Evolutionary conservation across 1,139 yeast genomes (phyloP), one percentile per base, ranked within the genome.

Genomic region (Yamadazyma friedrichii): DNA sequence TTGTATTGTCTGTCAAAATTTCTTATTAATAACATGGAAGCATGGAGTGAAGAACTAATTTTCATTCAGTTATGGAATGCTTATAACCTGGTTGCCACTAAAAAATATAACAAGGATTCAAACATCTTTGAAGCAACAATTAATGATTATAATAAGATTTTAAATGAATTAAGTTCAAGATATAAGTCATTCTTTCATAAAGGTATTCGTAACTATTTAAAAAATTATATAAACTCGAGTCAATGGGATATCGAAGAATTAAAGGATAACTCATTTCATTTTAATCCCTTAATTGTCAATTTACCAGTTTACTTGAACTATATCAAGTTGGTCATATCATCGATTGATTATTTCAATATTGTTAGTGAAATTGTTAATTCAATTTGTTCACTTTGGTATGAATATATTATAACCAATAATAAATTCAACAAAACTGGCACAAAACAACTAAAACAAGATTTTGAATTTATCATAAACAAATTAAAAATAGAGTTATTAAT

Each of bases 11-110:
- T 88, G 48, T 64, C 78, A 6, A 71, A 72, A 43, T 83, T 67
- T 46, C 67, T 80, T 4, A 64, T 70, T 12, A 74, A 74, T 31
- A 65, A 76, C 9, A 64, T 87, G 59, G 76, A 72, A 31, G 66
- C 65, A 39, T 84, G 93, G 91, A 78, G 82, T 31, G 78, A 81
- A 41, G 83, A 82, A 36, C 59, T 82, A 35, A 70, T 82, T 9
- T 86, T 83, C 54, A 64, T 84, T 13, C 86, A 82, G 52, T 62
- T 86, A 33, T 82, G 86, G 78, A 58, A 64, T 29, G 61, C 68
- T 3, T 74, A 64, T 64, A 69, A 69, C 35, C 37, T 47, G 0
- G 50, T 60, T 2, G 47, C 62, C 20, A 43, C 57, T 2, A 48
- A 43, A 6, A 42, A 37, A 40, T 54, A 52, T 28, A 46, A 51